phyloP scores from a whole-genome alignment of 2,329 filamentous ascomycete genomes.

The Pyricularia pennisetigena region DNA sequence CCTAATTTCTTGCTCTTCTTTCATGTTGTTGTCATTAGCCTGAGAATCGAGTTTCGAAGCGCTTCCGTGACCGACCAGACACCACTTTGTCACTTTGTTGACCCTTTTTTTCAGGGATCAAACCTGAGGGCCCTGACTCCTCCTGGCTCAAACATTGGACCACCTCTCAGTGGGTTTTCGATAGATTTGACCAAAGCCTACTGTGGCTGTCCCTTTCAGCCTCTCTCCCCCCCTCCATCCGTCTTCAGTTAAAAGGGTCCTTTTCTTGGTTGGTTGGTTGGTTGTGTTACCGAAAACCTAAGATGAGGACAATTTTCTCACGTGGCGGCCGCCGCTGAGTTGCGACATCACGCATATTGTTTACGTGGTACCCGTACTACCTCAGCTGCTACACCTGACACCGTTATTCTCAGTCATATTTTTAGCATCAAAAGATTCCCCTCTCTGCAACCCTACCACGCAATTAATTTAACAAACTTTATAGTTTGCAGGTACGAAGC shows the following conservation, averaged over 20 bases:
- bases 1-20: no score
- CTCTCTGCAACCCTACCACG: not conserved
- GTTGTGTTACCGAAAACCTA: not conserved
- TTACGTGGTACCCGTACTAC: not conserved
- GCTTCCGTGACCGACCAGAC: no score
- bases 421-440: not conserved
- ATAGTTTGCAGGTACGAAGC: not conserved
- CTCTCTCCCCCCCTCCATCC: no score
- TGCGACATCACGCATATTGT: not conserved
- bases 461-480: not conserved
- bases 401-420: not conserved
- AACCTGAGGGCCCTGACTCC: not conserved
- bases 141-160: not conserved
- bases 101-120: not conserved
- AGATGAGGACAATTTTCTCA: not conserved
- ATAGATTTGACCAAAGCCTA: not conserved
- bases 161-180: not conserved
- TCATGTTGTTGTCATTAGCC: no score
- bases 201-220: no score
- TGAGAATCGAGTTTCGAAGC: no score
- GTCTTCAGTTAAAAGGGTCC: not conserved
- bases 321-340: no score
- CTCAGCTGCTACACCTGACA: not conserved
- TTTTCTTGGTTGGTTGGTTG: not conserved
- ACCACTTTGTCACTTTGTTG: no score